Evolutionary conservation across 2,329 filamentous ascomycete genomes (phyloP), one percentile per base, ranked within the genome.

Genomic region (Aspergillus nomiae): DNA sequence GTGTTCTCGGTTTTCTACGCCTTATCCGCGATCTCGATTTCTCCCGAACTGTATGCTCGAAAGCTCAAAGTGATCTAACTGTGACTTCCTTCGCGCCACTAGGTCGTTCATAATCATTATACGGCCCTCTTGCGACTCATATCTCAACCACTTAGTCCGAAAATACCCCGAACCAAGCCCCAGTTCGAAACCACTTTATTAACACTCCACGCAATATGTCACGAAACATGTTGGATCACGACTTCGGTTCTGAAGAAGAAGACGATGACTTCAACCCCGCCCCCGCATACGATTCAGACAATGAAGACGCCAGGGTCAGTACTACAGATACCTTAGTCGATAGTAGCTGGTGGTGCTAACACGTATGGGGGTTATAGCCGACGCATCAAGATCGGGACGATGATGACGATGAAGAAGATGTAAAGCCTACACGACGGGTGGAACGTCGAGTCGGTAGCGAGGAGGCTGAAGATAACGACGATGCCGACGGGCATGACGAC

Each of bases 221-320:
- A 73, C 78, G 79, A 50, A 80, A 81, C 63, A 76, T 85, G 67
- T 69, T 83, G 24, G 80, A 84, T 68, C 79, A 84, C 55, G 80
- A 85, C 66, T 84, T 85, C 62, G 82, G 81, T 34, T 84, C 84
- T 59, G 85, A 86, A 61, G 90, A 91, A 51, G 92, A 95, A 57
- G 93, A 96, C 70, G 89, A 91, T 64, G 90, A 94, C 76, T 97
- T 97, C 85, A 96, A 97, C 77, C 94, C 93, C 57, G 87, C 85
- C 56, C 89, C 90, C 24, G 90, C 87, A 64, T 87, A 92, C 63
- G 73, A 87, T 38, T 95, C 91, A 3, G 92, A 94, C 68, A 89
- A 88, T 56, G 91, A 92, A 64, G 85, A 82, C 67, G 79, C 81
- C 9, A 46, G 56, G 26, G 75, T 79, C 59, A 34, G 67, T 64